phyloP scores from a whole-genome alignment of 768 basidiomycete species.

The Trametes sanguinea region DNA sequence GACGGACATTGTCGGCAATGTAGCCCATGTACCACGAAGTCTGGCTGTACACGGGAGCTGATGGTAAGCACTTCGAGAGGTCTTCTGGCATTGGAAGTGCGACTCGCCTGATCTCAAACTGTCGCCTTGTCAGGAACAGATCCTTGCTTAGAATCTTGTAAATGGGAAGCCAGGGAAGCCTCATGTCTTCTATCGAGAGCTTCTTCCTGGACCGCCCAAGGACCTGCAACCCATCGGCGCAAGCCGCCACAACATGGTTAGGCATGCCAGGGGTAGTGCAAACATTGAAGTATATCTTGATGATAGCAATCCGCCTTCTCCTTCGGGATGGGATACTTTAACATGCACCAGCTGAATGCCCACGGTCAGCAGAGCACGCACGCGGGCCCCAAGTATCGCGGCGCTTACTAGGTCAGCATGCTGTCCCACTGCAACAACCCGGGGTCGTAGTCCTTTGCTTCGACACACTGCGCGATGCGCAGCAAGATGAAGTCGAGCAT shows the following conservation, averaged over 20 bases:
- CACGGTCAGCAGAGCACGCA: constrained; percentile 9
- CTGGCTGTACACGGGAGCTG: constrained; percentile 46
- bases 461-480: constrained; percentile 69
- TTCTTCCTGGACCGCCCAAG: constrained; percentile 73
- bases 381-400: not conserved
- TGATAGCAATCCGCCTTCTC: constrained; percentile 69
- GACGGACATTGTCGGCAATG: constrained; percentile 63
- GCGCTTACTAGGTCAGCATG: constrained; percentile 71
- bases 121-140: constrained; percentile 73
- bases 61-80: not conserved
- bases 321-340: constrained; percentile 87
- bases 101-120: constrained; percentile 77
- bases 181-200: constrained; percentile 73
- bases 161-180: constrained; percentile 81
- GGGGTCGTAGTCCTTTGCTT: constrained; percentile 81
- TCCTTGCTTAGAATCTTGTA: constrained; percentile 70
- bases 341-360: constrained; percentile 65
- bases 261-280: constrained; percentile 78
- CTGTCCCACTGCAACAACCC: constrained; percentile 81
- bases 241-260: constrained; percentile 63
- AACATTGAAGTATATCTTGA: constrained; percentile 78
- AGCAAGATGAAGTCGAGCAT: constrained; percentile 73
- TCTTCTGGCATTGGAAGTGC: not conserved
- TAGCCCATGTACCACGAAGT: constrained; percentile 78
- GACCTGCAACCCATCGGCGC: constrained; percentile 60